Evolutionary conservation across 73 alveolate species (phyloP), one percentile per base, ranked within the genome.

Genomic region (Symbiodinium natans): DNA sequence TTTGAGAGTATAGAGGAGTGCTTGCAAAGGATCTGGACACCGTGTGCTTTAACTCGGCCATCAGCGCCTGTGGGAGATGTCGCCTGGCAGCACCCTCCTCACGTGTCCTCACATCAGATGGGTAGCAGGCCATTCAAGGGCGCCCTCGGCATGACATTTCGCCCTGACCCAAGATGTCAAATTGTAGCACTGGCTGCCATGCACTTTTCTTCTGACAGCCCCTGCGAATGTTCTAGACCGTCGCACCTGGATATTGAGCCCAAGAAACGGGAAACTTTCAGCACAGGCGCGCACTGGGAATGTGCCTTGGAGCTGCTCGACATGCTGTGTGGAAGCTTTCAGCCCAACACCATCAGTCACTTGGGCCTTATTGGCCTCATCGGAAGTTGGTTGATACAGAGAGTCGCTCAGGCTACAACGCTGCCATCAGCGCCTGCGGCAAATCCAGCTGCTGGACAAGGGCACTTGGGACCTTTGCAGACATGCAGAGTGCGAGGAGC

Each of bases 341-440:
- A 27, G 31, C 77, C 77, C 77, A 63, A 63, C 77, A 63, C 77
- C 10, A 29, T 63, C 39, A 63, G 77, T 7, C 38, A 29, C 77
- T 63, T 23, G 77, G 34, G 36, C 77, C 17, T 63, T 23, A 21
- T 27, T 25, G 77, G 9, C 7, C 31, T 25, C 10, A 63, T 13
- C 29, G 27, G 34, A 59, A 3, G 36, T 21, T 27, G n/a, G 13
- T 46, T 21, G 77, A 63, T 63, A 25, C 15, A n/a, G n/a, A n/a
- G n/a, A n/a, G n/a, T n/a, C n/a, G n/a, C n/a, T n/a, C n/a, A 88
- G 95, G 95, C 73, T 88, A 33, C 73, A 36, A 59, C 33, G 41
- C 86, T 6, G 86, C 95, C 46, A 63, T 88, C 75, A 88, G 86
- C 38, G 95, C 86, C 7, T 88, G 95, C 48, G 95, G 56, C 71